These are phyloP conservation scores for Aphanomyces cochlioides DNA, from an alignment of 352 stramenopile species.

Conservation along the genomic window DNA sequence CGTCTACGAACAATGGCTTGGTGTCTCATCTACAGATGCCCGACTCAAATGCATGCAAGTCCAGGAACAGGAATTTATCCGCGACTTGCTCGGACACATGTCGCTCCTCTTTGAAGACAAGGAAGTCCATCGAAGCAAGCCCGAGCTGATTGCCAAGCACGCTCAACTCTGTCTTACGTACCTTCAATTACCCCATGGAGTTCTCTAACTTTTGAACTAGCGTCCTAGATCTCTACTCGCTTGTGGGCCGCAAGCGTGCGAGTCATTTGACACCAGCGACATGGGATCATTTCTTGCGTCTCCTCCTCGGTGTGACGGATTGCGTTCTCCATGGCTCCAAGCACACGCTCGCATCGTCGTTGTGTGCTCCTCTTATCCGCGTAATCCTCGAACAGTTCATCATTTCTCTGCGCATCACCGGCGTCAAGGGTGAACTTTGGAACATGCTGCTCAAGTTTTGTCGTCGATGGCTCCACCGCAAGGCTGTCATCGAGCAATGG, in stretches of 20 bases:
- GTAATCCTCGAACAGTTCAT: slow-evolving; percentile 78
- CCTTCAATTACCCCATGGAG: background rate
- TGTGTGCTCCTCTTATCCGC: slow-evolving; percentile 71
- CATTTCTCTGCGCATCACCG: slow-evolving; percentile 62
- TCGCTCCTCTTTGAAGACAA: slow-evolving; percentile 84
- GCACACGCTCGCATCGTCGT: slow-evolving; percentile 63
- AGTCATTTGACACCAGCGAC: slow-evolving; percentile 59
- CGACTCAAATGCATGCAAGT: slow-evolving; percentile 66
- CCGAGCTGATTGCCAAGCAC: slow-evolving; percentile 65
- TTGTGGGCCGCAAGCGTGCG: slow-evolving; percentile 62
- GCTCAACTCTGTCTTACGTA: slow-evolving; percentile 67
- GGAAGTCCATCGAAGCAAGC: slow-evolving; percentile 49
- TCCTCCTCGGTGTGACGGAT: slow-evolving; percentile 72
- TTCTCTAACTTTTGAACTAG: slow-evolving; percentile 31
- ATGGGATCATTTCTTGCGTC: slow-evolving; percentile 78
- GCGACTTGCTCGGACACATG: slow-evolving; percentile 84
- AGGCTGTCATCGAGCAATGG: slow-evolving; percentile 85
- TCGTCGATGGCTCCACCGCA: slow-evolving; percentile 79
- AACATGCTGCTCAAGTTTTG: slow-evolving; percentile 83
- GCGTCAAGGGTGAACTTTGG: slow-evolving; percentile 69
- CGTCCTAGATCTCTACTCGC: slow-evolving; percentile 76
- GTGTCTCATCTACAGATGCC: slow-evolving; percentile 36
- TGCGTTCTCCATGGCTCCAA: slow-evolving; percentile 70
- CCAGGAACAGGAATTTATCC: slow-evolving; percentile 80
- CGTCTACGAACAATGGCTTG: slow-evolving; percentile 83